Percentiles rank a stretch among this genome's conserved stretches.
Evolutionary conservation across 495 filamentous ascomycete genomes (phyloP).

Genomic region (Cercophora scortea): DNA sequence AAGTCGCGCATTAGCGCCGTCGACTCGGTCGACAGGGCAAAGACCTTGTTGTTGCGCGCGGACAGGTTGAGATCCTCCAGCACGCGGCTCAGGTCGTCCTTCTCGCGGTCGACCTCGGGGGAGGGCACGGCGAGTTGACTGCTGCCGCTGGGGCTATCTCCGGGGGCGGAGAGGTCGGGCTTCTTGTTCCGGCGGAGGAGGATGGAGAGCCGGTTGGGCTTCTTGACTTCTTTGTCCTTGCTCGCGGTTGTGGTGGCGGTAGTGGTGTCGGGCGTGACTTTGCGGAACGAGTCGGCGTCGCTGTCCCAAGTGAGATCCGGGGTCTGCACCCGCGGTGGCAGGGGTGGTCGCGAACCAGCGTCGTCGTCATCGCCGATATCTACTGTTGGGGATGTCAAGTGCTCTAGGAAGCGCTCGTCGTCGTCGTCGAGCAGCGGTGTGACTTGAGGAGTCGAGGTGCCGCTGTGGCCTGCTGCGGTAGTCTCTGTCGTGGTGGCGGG

Average conservation of each 20-base stretch:
- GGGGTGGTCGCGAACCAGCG: conserved; percentile 26
- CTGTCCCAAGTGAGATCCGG: conserved; percentile 36
- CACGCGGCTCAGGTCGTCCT: conserved; percentile 65
- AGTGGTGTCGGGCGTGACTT: background rate
- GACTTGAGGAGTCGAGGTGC: background rate
- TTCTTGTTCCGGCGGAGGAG: conserved; percentile 18
- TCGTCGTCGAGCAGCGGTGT: conserved; percentile 31
- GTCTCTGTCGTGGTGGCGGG: conserved; percentile 1
- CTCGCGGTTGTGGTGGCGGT: too few relatives aligned
- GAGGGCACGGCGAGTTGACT: conserved; percentile 17
- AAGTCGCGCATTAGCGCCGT: conserved; percentile 75
- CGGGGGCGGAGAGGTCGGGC: background rate
- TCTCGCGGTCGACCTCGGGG: conserved; percentile 46
- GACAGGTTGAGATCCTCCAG: conserved; percentile 75
- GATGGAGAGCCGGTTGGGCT: conserved; percentile 16
- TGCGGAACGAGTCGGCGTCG: conserved; percentile 26
- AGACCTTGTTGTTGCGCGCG: conserved; percentile 65
- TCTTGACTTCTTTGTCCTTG: conserved; percentile 14
- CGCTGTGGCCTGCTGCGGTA: background rate
- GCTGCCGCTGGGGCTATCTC: background rate
- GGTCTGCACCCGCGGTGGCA: conserved; percentile 36
- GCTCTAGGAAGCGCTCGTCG: conserved; percentile 38
- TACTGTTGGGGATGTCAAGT: conserved; percentile 21
- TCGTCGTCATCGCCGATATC: conserved; percentile 15
- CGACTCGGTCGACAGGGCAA: conserved; percentile 69